These are phyloP conservation scores for Auricularia cornea DNA, from an alignment of 768 basidiomycete genomes.

Conservation along the genomic window DNA sequence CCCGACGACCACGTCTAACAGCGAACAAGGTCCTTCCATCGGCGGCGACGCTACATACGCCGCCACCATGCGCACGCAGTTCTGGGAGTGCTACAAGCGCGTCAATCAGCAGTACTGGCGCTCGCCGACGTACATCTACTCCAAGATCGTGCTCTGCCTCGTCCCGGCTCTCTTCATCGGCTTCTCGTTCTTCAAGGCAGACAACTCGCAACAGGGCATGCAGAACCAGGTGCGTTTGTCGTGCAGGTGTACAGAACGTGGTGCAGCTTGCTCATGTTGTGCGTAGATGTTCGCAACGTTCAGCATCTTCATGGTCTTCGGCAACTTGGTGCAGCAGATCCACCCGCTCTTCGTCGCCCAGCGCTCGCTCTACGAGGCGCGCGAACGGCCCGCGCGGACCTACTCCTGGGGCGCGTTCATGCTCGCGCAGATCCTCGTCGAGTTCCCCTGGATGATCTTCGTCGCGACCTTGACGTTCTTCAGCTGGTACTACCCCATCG, in stretches of 20 bases:
- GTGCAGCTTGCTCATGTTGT: background rate
- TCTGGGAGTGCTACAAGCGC: conserved; percentile 18
- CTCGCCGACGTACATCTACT: conserved; percentile 28
- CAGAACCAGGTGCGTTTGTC: conserved; percentile 25
- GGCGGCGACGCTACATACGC: conserved; percentile 12
- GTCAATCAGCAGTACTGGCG: conserved; percentile 32
- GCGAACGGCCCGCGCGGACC: conserved; percentile 27
- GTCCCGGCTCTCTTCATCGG: conserved; percentile 20
- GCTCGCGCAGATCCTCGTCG: conserved; percentile 26
- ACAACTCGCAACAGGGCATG: conserved; percentile 21
- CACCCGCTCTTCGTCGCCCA: conserved; percentile 27
- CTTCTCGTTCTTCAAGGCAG: conserved; percentile 29
- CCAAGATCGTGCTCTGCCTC: conserved; percentile 24
- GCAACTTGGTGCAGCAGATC: conserved; percentile 22
- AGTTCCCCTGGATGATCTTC: conserved; percentile 14
- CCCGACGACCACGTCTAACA: too few species aligned
- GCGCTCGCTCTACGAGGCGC: conserved; percentile 24
- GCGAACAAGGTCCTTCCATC: background rate
- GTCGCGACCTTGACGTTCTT: conserved; percentile 23
- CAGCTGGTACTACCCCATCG: conserved; percentile 27
- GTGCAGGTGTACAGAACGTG: conserved; percentile 15
- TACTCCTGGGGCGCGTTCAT: conserved; percentile 27
- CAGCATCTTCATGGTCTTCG: conserved; percentile 25
- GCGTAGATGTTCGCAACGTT: conserved; percentile 7
- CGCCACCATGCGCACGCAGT: conserved; percentile 9